Percentiles rank a stretch among this genome's conserved stretches.
These are phyloP conservation scores for Phanerochaete carnosa DNA, from an alignment of 768 basidiomycete species.

Conservation along the genomic window DNA sequence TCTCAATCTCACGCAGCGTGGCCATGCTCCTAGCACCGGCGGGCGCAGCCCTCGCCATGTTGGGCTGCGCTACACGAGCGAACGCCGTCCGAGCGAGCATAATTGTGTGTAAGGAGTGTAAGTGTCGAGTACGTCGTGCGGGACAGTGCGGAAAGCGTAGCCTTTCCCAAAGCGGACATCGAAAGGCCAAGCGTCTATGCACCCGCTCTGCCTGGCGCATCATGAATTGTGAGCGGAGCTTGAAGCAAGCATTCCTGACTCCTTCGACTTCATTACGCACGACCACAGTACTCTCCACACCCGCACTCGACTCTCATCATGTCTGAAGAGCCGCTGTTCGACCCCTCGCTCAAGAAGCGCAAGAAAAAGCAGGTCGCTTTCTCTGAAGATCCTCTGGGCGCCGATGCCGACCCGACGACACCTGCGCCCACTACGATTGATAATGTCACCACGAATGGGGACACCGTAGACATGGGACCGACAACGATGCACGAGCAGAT, in stretches of 20 bases:
- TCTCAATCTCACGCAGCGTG: constrained; percentile 95
- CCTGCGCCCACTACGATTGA: constrained; percentile 76
- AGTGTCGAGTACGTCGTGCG: constrained; percentile 21
- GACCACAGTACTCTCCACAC: neutral
- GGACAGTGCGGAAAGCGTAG: constrained; percentile 21
- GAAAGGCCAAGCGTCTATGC: neutral
- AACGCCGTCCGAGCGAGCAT: constrained; percentile 53
- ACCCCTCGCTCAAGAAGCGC: constrained; percentile 74
- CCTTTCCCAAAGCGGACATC: neutral
- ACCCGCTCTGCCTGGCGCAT: neutral
- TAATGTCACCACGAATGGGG: constrained; percentile 63
- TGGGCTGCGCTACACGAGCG: constrained; percentile 41
- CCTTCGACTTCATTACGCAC: constrained; percentile 9
- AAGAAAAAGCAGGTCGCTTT: constrained; percentile 89
- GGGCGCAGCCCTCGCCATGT: constrained; percentile 36
- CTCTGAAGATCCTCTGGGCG: constrained; percentile 78
- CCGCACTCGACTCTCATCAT: constrained; percentile 25
- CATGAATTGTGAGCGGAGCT: neutral
- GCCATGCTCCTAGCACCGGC: constrained; percentile 84
- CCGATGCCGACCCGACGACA: constrained; percentile 68
- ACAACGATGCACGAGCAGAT: constrained; percentile 75
- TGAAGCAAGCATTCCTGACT: neutral
- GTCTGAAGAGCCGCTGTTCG: constrained; percentile 75
- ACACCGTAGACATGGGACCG: constrained; percentile 73
- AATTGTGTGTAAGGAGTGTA: constrained; percentile 14